These are phyloP conservation scores for Haplographium delicatum DNA, from an alignment of 495 filamentous ascomycete species.

Conservation along the genomic window DNA sequence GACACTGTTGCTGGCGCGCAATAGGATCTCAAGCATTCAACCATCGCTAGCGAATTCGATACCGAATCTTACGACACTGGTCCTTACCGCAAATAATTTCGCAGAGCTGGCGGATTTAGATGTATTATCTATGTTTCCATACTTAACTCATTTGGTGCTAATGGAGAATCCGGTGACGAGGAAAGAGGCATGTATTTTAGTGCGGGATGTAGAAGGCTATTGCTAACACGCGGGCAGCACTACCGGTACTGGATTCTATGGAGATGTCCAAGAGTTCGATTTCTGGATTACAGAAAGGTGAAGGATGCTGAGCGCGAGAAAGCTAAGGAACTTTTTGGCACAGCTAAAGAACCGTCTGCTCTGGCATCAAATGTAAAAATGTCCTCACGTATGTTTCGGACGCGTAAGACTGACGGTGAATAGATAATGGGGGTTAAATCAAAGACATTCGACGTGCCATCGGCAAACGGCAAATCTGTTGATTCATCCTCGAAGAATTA, in stretches of 20 bases:
- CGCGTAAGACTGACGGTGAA: constrained; percentile 1
- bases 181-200: constrained; percentile 70
- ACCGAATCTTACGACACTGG: constrained; percentile 71
- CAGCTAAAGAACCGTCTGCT: constrained; percentile 63
- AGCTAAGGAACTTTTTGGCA: constrained; percentile 80
- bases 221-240: constrained; percentile 48
- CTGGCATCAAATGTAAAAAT: constrained; percentile 63
- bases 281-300: constrained; percentile 90
- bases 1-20: constrained; percentile 84
- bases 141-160: constrained; percentile 74
- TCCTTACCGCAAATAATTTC: constrained; percentile 73
- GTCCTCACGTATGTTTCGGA: not conserved
- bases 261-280: constrained; percentile 76
- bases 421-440: constrained; percentile 86
- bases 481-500: constrained; percentile 55
- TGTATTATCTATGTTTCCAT: constrained; percentile 60
- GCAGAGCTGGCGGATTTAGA: constrained; percentile 83
- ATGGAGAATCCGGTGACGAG: constrained; percentile 84
- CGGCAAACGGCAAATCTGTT: constrained; percentile 36
- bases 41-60: constrained; percentile 62
- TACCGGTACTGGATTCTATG: constrained; percentile 92
- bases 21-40: constrained; percentile 79
- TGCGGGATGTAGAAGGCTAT: not conserved
- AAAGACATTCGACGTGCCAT: constrained; percentile 65
- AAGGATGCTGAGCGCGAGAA: constrained; percentile 74